Conservation (phyloP, 371 early-diverging fungal species). For the Mortierella sp. region DNA sequence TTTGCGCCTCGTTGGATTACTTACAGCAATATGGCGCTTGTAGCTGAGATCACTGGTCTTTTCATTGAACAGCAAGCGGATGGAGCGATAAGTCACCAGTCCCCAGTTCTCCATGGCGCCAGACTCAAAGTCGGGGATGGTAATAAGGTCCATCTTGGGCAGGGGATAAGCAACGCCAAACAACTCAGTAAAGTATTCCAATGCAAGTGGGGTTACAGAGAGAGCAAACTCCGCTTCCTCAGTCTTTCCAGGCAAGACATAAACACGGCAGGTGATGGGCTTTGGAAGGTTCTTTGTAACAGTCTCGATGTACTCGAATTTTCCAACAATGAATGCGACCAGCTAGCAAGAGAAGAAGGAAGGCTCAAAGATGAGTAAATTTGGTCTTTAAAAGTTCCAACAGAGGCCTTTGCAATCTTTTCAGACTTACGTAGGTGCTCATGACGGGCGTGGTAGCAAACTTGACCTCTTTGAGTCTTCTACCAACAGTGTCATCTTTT, state of each 20-base stretch:
- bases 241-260: slow-evolving; percentile 76
- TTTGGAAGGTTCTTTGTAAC: slow-evolving; percentile 71
- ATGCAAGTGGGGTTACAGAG: slow-evolving; percentile 74
- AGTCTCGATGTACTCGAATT: slow-evolving; percentile 87
- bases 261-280: slow-evolving; percentile 82
- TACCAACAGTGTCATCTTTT: slow-evolving; percentile 16
- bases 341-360: slow-evolving; percentile 51
- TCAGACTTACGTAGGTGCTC: slow-evolving; percentile 75
- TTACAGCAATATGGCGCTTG: slow-evolving; percentile 81
- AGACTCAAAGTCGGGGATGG: slow-evolving; percentile 91
- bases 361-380: neutral
- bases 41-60: slow-evolving; percentile 74
- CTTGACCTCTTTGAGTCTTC: slow-evolving; percentile 70
- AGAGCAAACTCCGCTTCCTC: slow-evolving; percentile 85
- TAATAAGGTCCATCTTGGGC: slow-evolving; percentile 91
- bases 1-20: neutral
- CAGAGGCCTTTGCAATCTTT: neutral
- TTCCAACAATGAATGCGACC: slow-evolving; percentile 88
- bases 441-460: slow-evolving; percentile 91
- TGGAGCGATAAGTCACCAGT: slow-evolving; percentile 88
- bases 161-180: slow-evolving; percentile 91
- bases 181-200: slow-evolving; percentile 87
- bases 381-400: neutral
- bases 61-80: slow-evolving; percentile 81
- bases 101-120: slow-evolving; percentile 97